Base-by-base conservation (phyloP, 352 stramenopile genomes). In the Thalassiosira livingstoniorum region DNA sequence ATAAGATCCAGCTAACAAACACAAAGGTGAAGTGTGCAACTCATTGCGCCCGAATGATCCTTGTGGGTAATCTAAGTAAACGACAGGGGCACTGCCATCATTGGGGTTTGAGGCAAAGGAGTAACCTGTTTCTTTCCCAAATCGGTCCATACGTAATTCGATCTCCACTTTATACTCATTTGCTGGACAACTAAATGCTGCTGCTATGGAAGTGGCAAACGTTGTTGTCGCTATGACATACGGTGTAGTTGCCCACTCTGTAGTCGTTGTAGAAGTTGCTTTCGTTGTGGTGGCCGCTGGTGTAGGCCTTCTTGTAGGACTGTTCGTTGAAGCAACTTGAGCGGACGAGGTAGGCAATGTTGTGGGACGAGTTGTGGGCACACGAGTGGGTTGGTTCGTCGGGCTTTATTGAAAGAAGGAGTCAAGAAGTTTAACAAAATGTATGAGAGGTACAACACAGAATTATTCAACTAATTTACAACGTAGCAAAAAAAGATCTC, bases 111-210 rank as follows among this genome's bases (percentile, higher is more conserved):
- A 54, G 25, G 37, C n/a, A 45, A 84, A 75, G 21, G 51, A 25
- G 37, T 73, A 84, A 11, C 39, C 57, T 25, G 77, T 84, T 55
- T 84, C 77, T 34, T 58, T 47, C 21, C 47, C 54, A 53, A 65
- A 84, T 2, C 57, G 55, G 43, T 84, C 77, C 25, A 69, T 83
- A 2, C 63, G n/a, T 2, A 83, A 11, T n/a, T 66, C 58, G 25
- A 82, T 43, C n/a, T 55, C 63, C 0, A 82, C 66, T 42, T 45
- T 58, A 37, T 77, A 61, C 15, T 72, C 55, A 25, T 34, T 32
- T 29, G 4, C 21, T 10, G 15, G 4, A n/a, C n/a, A n/a, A n/a
- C n/a, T n/a, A n/a, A n/a, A n/a, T n/a, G n/a, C n/a, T n/a, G n/a
- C n/a, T n/a, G n/a, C n/a, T n/a, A n/a, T n/a, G n/a, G n/a, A n/a